A percentile compares a stretch with the other conserved stretches of the same genome.
Evolutionary conservation across 225 moss, liverwort and hornwort genomes (phyloP).

Genomic region (Rhytidiadelphus loreus): DNA sequence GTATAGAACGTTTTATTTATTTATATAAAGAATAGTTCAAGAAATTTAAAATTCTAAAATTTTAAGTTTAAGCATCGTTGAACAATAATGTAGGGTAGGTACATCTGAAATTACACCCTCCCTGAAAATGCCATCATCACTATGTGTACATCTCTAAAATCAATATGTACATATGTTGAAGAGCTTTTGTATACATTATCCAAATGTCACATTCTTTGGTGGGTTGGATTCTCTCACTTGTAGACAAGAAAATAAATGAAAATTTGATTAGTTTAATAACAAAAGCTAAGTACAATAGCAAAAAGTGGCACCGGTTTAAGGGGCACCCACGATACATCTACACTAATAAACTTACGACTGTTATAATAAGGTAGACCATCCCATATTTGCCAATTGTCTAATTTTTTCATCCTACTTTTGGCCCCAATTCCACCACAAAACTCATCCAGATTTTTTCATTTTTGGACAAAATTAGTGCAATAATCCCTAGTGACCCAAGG

Average conservation of each 20-base stretch:
- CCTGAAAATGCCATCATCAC: background rate
- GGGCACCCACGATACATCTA: no score
- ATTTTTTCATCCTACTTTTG: no score
- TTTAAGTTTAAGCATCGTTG: no score
- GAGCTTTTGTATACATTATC: background rate
- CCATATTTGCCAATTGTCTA: no score
- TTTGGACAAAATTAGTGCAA: no score
- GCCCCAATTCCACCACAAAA: no score
- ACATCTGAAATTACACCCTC: no score
- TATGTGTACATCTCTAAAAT: background rate
- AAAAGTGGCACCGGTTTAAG: no score
- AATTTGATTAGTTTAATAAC: background rate
- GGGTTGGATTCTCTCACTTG: background rate
- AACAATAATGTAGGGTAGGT: no score
- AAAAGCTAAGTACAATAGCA: accelerated
- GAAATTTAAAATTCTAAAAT: background rate
- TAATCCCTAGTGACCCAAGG: no score
- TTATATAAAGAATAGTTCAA: background rate
- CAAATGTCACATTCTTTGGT: background rate
- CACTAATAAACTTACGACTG: background rate
- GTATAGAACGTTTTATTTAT: background rate
- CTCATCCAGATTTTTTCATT: no score
- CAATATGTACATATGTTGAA: accelerated
- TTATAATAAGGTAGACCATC: no score
- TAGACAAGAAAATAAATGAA: background rate